Conservation (phyloP, 345 rosid species). For the Erysimum cheiranthoides region DNA sequence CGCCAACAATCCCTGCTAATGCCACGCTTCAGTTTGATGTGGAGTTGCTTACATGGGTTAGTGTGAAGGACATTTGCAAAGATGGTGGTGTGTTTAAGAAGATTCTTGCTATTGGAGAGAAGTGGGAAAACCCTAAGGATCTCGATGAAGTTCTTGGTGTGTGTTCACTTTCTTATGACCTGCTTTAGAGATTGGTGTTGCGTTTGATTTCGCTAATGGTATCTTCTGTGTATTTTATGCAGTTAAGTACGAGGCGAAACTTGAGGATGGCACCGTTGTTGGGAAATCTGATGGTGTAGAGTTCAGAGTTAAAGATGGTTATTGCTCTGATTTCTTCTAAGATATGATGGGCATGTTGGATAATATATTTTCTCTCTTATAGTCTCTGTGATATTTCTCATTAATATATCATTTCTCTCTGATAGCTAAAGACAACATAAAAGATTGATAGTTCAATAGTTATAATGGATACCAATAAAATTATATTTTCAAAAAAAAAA, state of each 20-base stretch:
- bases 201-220: background rate
- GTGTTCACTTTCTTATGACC: background rate
- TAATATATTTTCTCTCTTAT: background rate
- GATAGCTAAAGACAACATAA: too few relatives aligned
- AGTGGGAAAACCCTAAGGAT: slow-evolving; percentile 86
- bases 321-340: slow-evolving; percentile 11
- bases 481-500: too few relatives aligned
- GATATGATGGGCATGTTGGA: background rate
- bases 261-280: slow-evolving; percentile 76
- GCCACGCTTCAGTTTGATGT: slow-evolving; percentile 92
- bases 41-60: slow-evolving; percentile 75
- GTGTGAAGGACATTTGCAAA: slow-evolving; percentile 83
- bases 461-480: too few relatives aligned
- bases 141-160: slow-evolving; percentile 81
- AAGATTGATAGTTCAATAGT: too few relatives aligned
- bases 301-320: slow-evolving; percentile 81
- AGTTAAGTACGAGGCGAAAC: slow-evolving; percentile 77
- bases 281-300: slow-evolving; percentile 78
- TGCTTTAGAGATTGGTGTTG: background rate
- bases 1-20: slow-evolving; percentile 87
- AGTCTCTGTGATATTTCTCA: background rate
- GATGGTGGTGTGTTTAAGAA: slow-evolving; percentile 90
- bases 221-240: slow-evolving; percentile 24
- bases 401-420: slow-evolving; percentile 73
- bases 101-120: slow-evolving; percentile 66